Evolutionary conservation across 257 asterid genomes (phyloP), one percentile per base, ranked within the genome.

Genomic region (Striga asiatica): DNA sequence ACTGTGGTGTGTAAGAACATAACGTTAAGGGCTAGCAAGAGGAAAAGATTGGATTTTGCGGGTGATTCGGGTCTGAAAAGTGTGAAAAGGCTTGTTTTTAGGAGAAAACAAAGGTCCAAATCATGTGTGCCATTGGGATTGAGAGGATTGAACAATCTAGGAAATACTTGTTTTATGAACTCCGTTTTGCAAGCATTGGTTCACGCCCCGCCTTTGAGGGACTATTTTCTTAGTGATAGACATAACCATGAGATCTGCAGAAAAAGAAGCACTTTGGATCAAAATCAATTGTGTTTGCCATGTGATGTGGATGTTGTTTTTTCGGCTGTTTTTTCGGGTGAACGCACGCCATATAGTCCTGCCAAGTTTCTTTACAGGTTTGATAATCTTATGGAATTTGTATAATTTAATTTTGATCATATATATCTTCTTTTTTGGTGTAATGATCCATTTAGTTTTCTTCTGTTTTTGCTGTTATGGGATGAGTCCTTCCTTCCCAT

Each of bases 111-210:
- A 62, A 70, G 71, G 48, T 5, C 48, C 17, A 41, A 83, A 60
- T 83, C 88, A 1, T 74, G 81, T 57, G 60, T 77, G 2, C 88
- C 93, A 0, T 73, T 75, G 78, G 93, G 88, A 23, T 69, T 83
- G 85, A 80, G 93, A 74, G 88, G 93, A 38, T 63, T 83, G 70
- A 80, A 83, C 37, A 83, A 83, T 74, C 82, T 83, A 46, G 93
- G 88, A 50, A 83, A 66, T 32, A 83, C 88, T 55, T 83, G 93
- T 59, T 83, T 83, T 47, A 80, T 83, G 93, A 83, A 83, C 32
- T 83, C 93, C 48, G 93, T 80, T 35, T 69, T 83, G 81, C 93
- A 80, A 66, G 93, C 85, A 24, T 75, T 83, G 78, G 62, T 83
- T 66, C 88, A 83, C 61, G 80, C 88, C 0, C 88, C 88, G 12